A percentile compares a stretch with the other conserved stretches of the same genome.
phyloP scores from a whole-genome alignment of 345 rosid species.

The Hibiscus syriacus region DNA sequence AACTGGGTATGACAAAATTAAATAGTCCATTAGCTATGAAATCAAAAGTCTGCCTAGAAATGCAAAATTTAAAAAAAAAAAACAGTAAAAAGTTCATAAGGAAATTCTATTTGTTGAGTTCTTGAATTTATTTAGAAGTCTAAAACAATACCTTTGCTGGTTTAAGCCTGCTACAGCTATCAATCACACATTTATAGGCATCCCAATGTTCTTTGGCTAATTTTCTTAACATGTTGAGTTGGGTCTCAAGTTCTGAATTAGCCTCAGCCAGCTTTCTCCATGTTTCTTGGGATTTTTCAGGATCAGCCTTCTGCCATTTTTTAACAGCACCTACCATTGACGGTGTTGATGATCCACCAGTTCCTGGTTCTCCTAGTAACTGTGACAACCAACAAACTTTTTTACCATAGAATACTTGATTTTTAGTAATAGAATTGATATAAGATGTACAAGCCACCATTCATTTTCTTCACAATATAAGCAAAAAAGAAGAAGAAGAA shows the following conservation, averaged over 20 bases:
- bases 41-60: background rate
- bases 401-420: conserved; percentile 7
- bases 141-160: conserved; percentile 53
- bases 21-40: background rate
- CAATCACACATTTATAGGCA: conserved; percentile 46
- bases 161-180: conserved; percentile 57
- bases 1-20: background rate
- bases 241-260: conserved; percentile 67
- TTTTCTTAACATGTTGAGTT: conserved; percentile 51
- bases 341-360: conserved; percentile 95
- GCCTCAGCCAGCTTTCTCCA: conserved; percentile 76
- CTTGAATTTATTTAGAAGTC: background rate
- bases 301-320: conserved; percentile 89
- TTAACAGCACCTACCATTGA: conserved; percentile 98
- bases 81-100: background rate
- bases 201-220: conserved; percentile 73
- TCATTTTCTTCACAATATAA: background rate
- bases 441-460: background rate
- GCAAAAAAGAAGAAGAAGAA: no score
- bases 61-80: no score
- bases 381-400: conserved; percentile 25
- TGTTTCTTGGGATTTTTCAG: conserved; percentile 63
- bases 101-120: background rate
- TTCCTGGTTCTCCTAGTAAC: conserved; percentile 93
- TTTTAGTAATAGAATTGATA: background rate